A percentile compares a stretch with the other conserved stretches of the same genome.
Evolutionary conservation across 2,329 filamentous ascomycete species (phyloP).

Genomic region (Hypomyces rosellus): DNA sequence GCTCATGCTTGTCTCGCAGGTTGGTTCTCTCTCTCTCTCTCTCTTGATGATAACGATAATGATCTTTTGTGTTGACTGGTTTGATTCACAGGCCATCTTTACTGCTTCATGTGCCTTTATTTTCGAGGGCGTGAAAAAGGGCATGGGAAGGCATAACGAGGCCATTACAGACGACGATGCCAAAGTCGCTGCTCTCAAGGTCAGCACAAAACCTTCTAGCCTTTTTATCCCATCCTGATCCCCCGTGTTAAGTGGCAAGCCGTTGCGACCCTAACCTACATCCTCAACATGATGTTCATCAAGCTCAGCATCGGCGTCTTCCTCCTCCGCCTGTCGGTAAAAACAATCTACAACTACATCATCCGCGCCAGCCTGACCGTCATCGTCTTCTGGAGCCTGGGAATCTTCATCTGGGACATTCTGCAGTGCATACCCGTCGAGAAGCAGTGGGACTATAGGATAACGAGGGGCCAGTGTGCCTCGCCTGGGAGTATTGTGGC

Average conservation of each 20-base stretch:
- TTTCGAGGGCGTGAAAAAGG: slow-evolving; percentile 34
- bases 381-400: slow-evolving; percentile 40
- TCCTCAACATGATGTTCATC: slow-evolving; percentile 50
- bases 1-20: slow-evolving; percentile 46
- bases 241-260: slow-evolving; percentile 39
- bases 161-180: slow-evolving; percentile 34
- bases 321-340: slow-evolving; percentile 41
- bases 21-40: slow-evolving; percentile 18
- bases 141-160: slow-evolving; percentile 42
- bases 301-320: slow-evolving; percentile 51
- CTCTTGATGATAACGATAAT: no score
- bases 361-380: slow-evolving; percentile 40
- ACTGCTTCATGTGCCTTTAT: slow-evolving; percentile 43
- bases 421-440: slow-evolving; percentile 45
- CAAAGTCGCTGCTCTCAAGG: slow-evolving; percentile 41
- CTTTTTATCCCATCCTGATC: background rate
- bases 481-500: slow-evolving; percentile 36
- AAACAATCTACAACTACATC: slow-evolving; percentile 42
- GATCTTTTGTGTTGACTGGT: no score
- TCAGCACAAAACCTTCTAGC: no score
- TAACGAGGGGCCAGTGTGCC: slow-evolving; percentile 38
- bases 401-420: slow-evolving; percentile 46
- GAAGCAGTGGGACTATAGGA: slow-evolving; percentile 48
- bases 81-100: slow-evolving; percentile 33
- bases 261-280: slow-evolving; percentile 43